Conservation (phyloP, 2,329 filamentous ascomycete species). For the Magnaporthiopsis incrustans region DNA sequence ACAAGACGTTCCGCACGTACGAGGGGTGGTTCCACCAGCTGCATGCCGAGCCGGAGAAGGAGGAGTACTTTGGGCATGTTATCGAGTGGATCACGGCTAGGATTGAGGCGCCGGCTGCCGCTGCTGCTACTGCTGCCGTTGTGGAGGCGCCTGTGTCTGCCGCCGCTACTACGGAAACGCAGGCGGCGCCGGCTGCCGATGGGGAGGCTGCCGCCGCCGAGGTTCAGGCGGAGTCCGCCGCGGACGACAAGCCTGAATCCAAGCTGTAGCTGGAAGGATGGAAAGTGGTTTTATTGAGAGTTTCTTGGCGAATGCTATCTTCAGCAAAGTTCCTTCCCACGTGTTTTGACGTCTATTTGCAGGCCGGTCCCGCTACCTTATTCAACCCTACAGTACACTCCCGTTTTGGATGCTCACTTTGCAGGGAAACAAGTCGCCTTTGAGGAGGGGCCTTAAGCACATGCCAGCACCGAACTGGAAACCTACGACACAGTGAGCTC, state of each 20-base stretch:
- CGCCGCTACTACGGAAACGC: neutral
- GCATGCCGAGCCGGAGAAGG: constrained; percentile 46
- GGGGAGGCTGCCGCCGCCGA: constrained; percentile 8
- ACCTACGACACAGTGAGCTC: too few species aligned
- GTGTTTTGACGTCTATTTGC: neutral
- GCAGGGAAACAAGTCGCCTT: too few species aligned
- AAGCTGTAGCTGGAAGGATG: neutral
- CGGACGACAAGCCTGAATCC: neutral
- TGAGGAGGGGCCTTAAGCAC: too few species aligned
- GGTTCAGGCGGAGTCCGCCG: neutral
- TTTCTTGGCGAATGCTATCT: neutral
- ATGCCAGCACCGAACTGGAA: too few species aligned
- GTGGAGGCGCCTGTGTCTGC: too few species aligned
- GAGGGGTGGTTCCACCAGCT: constrained; percentile 73
- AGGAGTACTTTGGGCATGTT: constrained; percentile 51
- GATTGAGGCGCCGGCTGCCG: constrained; percentile 9
- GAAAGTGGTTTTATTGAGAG: neutral
- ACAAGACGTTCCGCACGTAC: constrained; percentile 66
- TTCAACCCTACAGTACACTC: neutral
- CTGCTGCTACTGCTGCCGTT: neutral
- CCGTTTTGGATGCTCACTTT: too few species aligned
- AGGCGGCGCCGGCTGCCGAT: neutral
- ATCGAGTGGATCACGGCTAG: constrained; percentile 57
- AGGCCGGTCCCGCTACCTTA: neutral
- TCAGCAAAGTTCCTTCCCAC: neutral